Evolutionary conservation across 2,329 filamentous ascomycete species (phyloP).

Genomic region (Colletotrichum lindemuthianum): DNA sequence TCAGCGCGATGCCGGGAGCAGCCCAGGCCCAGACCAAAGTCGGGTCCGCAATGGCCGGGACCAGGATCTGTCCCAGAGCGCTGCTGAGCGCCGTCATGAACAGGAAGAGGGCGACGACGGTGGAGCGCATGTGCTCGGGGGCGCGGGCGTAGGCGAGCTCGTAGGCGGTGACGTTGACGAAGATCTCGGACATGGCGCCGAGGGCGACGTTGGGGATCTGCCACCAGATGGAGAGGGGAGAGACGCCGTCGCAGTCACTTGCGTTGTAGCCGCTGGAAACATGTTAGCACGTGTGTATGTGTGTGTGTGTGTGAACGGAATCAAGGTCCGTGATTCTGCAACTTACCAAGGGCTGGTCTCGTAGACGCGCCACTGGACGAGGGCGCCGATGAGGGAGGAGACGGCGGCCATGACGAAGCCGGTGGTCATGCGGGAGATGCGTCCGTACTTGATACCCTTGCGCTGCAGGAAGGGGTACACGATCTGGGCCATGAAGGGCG

Average conservation of each 20-base stretch:
- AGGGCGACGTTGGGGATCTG: slow-evolving; percentile 60
- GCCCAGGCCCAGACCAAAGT: slow-evolving; percentile 40
- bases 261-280: slow-evolving; percentile 52
- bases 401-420: slow-evolving; percentile 63
- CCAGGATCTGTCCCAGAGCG: slow-evolving; percentile 57
- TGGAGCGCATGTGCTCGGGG: slow-evolving; percentile 70
- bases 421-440: slow-evolving; percentile 65
- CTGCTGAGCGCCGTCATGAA: slow-evolving; percentile 68
- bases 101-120: slow-evolving; percentile 65
- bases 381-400: slow-evolving; percentile 65
- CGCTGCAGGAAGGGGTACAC: slow-evolving; percentile 68
- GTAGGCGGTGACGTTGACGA: slow-evolving; percentile 70
- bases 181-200: slow-evolving; percentile 65
- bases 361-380: slow-evolving; percentile 70
- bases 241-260: slow-evolving; percentile 49
- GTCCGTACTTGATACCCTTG: slow-evolving; percentile 63
- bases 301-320: not conserved
- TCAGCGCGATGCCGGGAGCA: slow-evolving; percentile 40
- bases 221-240: slow-evolving; percentile 61
- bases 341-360: slow-evolving; percentile 58
- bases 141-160: slow-evolving; percentile 77
- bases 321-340: not conserved
- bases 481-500: slow-evolving; percentile 60
- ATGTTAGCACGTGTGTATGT: not conserved
- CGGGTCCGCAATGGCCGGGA: slow-evolving; percentile 54